Base-by-base conservation (phyloP, 768 basidiomycete genomes). In the Phlegmacium glaucopus region DNA sequence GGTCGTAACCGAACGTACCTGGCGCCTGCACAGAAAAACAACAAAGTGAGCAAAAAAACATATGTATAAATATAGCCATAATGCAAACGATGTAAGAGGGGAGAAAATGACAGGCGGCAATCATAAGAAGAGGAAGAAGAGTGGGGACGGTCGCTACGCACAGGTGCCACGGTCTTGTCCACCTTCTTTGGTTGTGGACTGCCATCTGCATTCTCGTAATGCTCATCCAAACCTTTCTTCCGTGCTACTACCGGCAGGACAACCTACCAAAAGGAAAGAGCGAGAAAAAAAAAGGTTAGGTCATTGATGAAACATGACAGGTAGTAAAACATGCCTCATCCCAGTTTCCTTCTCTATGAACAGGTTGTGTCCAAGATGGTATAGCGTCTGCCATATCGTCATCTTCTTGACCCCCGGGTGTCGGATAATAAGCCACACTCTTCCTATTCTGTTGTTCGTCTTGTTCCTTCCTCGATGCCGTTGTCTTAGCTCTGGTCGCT, bases 181-280 rank as follows among this genome's bases (percentile, higher is more conserved):
- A 61, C 56, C 52, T 67, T 69, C 65, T 66, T 80, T 26, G 77
- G 75, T 56, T 76, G 74, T n/a, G 82, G 77, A 54, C 79, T 82
- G n/a, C 89, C 89, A 58, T 82, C 79, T 8, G 77, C 83, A 38
- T 77, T 75, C 51, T 83, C 77, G 58, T 87, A 90, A 49, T 82
- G 76, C 34, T 75, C 80, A 48, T 87, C 80, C 39, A 93, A 61
- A 7, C 90, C 89, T 58, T 81, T 87, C 70, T 91, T 90, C 48
- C 87, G 76, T 7, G 90, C 89, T 10, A 93, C 88, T 5, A 86
- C 88, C 18, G 90, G 90, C 10, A 92, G 70, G 1, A 93, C 85
- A 32, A 91, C 88, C 88, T 90, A 53, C 39, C 37, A 53, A 51
- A 47, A 42, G 35, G 42, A 11, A 53, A 42, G 36, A 27, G 44